Conservation (phyloP, 257 asterid genomes). For the Fraxinus cuspidata region DNA sequence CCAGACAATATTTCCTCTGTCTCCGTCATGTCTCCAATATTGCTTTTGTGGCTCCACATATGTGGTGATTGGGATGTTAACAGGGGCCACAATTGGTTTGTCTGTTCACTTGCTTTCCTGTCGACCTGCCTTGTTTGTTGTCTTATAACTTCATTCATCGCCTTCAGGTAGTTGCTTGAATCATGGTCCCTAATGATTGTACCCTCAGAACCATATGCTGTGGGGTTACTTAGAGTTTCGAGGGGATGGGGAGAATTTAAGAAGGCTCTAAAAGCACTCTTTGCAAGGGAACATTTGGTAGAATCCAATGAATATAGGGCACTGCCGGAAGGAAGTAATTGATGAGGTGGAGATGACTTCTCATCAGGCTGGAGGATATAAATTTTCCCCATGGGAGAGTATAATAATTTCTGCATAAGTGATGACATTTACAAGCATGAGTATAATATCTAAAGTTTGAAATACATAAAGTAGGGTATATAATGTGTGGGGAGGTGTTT, state of each 20-base stretch:
- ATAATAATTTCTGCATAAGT: slow-evolving; percentile 60
- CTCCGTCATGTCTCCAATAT: slow-evolving; percentile 28
- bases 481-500: not conserved
- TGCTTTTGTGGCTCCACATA: slow-evolving; percentile 60
- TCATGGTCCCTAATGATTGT: slow-evolving; percentile 84
- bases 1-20: slow-evolving; percentile 44
- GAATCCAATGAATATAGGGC: slow-evolving; percentile 53
- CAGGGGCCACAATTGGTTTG: slow-evolving; percentile 72
- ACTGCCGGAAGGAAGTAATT: slow-evolving; percentile 69
- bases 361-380: slow-evolving; percentile 86
- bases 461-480: not conserved
- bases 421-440: not conserved
- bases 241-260: slow-evolving; percentile 84
- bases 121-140: slow-evolving; percentile 44
- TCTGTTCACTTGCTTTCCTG: slow-evolving; percentile 48
- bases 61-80: slow-evolving; percentile 69
- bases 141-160: slow-evolving; percentile 55
- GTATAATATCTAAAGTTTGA: not conserved
- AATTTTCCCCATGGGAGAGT: slow-evolving; percentile 82
- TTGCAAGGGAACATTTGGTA: slow-evolving; percentile 31
- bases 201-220: slow-evolving; percentile 83
- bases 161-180: slow-evolving; percentile 81
- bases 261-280: slow-evolving; percentile 59
- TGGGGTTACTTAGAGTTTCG: slow-evolving; percentile 76
- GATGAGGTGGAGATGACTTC: slow-evolving; percentile 73